Percentiles rank a stretch among this genome's conserved stretches.
phyloP scores from a whole-genome alignment of 805 yeast species.

The Spathaspora arborariae region DNA sequence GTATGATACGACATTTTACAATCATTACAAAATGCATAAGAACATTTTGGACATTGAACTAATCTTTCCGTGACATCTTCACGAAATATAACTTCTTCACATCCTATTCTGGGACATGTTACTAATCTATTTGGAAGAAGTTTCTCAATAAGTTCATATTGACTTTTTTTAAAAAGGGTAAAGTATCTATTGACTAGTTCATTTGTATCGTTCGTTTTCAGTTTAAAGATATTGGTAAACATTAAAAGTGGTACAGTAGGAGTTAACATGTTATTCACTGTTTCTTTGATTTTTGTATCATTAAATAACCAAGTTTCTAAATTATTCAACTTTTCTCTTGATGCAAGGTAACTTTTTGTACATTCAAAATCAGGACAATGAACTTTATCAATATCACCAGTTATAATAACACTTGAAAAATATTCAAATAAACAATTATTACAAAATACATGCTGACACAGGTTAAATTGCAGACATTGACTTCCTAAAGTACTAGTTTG shows the following conservation, averaged over 20 bases:
- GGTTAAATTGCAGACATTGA: conserved; percentile 29
- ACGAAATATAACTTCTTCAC: conserved; percentile 45
- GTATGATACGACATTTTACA: conserved; percentile 67
- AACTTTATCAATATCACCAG: conserved; percentile 48
- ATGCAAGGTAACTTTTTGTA: conserved; percentile 20
- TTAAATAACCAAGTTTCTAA: conserved; percentile 19
- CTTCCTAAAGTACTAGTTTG: too few species aligned
- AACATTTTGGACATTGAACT: conserved; percentile 47
- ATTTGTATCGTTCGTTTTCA: conserved; percentile 7
- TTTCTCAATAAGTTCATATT: conserved; percentile 40
- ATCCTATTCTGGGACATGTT: conserved; percentile 46
- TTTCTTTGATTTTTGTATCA: conserved; percentile 10
- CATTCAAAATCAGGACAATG: conserved; percentile 59
- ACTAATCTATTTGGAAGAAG: conserved; percentile 47
- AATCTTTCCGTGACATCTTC: conserved; percentile 44
- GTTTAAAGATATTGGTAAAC: conserved; percentile 26
- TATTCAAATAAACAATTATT: conserved; percentile 41
- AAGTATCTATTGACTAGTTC: conserved; percentile 34
- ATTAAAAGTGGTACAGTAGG: conserved; percentile 35
- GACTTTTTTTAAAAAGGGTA: conserved; percentile 32
- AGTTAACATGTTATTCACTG: conserved; percentile 37
- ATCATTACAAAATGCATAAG: conserved; percentile 50
- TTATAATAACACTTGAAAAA: conserved; percentile 35
- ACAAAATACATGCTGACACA: conserved; percentile 52
- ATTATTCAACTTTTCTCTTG: conserved; percentile 16